Base-by-base conservation (phyloP, 1,284 basidiomycete genomes). In the Rhodotorula sp. region DNA sequence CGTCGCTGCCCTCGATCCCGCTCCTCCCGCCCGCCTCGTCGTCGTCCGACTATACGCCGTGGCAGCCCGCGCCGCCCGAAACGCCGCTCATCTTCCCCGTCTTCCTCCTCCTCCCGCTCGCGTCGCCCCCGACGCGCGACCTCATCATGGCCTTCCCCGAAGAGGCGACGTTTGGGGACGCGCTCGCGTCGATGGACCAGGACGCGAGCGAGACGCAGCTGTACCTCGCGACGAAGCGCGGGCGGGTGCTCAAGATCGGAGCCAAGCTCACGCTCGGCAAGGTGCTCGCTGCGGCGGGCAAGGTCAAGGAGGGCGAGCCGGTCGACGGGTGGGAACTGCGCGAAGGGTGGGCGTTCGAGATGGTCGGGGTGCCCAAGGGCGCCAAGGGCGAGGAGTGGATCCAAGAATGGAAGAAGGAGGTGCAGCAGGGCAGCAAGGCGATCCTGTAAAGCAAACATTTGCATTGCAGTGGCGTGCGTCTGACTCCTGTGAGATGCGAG, bases 81-180 rank as follows among this genome's bases (percentile, higher is more conserved):
- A 90, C 83, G 79, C 88, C 90, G 0, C 83, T 98, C 63, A 84
- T 96, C 70, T 84, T 97, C 79, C 94, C 96, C 8, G 89, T 91
- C 27, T 91, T 97, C 83, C 89, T 98, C 81, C 85, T 97, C 71
- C 97, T 98, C 81, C 97, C 97, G 3, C 89, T 93, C 81, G 85
- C 95, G 78, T 87, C 60, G 0, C 78, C 75, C 2, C 76, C 89
- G 45, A 92, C 88, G 41, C 91, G 92, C 61, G 95, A 99, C 82
- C 85, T 95, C 70, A 91, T 97, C 77, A 85, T 90, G 19, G 86
- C 90, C 67, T 97, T 94, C 82, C 86, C 90, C 77, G 94, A 97
- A 81, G 87, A 91, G 75, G 90, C 91, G 1, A 87, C 92, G 1
- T 91, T 99, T 79, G 85, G 86, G 12, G 87, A 87, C 52, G 91